Evolutionary conservation across 1,284 basidiomycete genomes (phyloP).

Genomic region (Naganishia liquefaciens): DNA sequence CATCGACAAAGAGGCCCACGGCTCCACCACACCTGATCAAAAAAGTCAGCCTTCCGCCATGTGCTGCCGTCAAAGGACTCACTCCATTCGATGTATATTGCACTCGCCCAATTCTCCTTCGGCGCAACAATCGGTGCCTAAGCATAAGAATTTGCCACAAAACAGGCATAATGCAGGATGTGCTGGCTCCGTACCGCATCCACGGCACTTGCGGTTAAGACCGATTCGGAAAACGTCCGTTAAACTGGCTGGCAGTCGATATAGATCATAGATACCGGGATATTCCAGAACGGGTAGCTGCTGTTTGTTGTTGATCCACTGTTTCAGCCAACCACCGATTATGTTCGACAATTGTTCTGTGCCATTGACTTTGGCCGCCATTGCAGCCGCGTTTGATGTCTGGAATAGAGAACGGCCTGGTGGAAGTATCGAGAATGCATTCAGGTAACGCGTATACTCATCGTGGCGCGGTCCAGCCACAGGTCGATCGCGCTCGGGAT

Average conservation of each 20-base stretch:
- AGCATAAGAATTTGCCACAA: slow-evolving; percentile 84
- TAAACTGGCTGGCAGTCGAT: slow-evolving; percentile 75
- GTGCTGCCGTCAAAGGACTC: slow-evolving; percentile 52
- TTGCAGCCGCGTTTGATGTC: slow-evolving; percentile 57
- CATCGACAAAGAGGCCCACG: slow-evolving; percentile 84
- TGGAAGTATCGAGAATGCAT: slow-evolving; percentile 64
- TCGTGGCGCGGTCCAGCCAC: slow-evolving; percentile 44
- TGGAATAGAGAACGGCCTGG: slow-evolving; percentile 22
- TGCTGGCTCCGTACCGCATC: slow-evolving; percentile 75
- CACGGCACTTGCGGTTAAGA: slow-evolving; percentile 68
- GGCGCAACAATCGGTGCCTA: slow-evolving; percentile 90
- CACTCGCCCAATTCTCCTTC: slow-evolving; percentile 79
- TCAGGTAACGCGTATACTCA: slow-evolving; percentile 80
- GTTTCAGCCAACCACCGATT: slow-evolving; percentile 49
- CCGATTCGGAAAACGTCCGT: slow-evolving; percentile 77
- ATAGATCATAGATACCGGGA: slow-evolving; percentile 80
- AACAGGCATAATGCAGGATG: slow-evolving; percentile 90
- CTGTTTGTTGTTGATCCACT: slow-evolving; percentile 47
- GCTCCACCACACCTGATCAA: slow-evolving; percentile 77
- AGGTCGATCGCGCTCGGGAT: slow-evolving; percentile 37
- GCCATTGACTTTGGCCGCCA: slow-evolving; percentile 70
- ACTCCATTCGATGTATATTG: slow-evolving; percentile 93
- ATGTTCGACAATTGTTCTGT: slow-evolving; percentile 53
- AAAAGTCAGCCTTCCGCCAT: slow-evolving; percentile 22
- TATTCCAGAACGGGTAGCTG: slow-evolving; percentile 69